A percentile compares a stretch with the other conserved stretches of the same genome.
phyloP scores from a whole-genome alignment of 2,329 filamentous ascomycete species.

The Herpomyces periplanetae region DNA sequence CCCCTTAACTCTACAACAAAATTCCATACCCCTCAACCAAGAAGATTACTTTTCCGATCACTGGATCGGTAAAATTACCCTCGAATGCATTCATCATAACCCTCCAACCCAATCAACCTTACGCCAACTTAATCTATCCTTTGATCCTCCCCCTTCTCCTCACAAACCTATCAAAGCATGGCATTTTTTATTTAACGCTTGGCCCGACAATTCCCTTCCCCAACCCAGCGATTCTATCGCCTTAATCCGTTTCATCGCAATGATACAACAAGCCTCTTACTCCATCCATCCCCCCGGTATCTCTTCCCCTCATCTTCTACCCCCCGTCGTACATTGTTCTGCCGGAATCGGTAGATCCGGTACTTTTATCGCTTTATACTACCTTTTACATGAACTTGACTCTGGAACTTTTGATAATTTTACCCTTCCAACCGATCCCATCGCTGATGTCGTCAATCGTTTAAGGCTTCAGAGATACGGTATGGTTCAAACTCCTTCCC shows the following conservation, averaged over 20 bases:
- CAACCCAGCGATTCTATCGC: slow-evolving; percentile 21
- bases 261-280: slow-evolving; percentile 3
- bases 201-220: slow-evolving; percentile 68
- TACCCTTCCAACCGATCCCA: slow-evolving; percentile 15
- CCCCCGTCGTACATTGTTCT: slow-evolving; percentile 30
- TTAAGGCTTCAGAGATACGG: slow-evolving; percentile 56
- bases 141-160: too few relatives aligned
- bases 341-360: slow-evolving; percentile 76
- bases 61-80: slow-evolving; percentile 15
- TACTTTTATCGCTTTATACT: slow-evolving; percentile 85
- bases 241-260: slow-evolving; percentile 23
- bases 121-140: slow-evolving; percentile 20
- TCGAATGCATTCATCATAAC: slow-evolving; percentile 15
- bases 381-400: slow-evolving; percentile 43
- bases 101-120: slow-evolving; percentile 21
- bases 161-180: slow-evolving; percentile 23
- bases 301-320: too few relatives aligned
- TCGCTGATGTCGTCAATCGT: slow-evolving; percentile 37
- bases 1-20: slow-evolving; percentile 15
- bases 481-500: slow-evolving; percentile 69
- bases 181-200: slow-evolving; percentile 51
- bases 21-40: slow-evolving; percentile 16
- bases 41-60: slow-evolving; percentile 21
- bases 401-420: slow-evolving; percentile 21
- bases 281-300: too few relatives aligned